A percentile compares a stretch with the other conserved stretches of the same genome.
These are phyloP conservation scores for Rosa multiflora DNA, from an alignment of 306 rosid genomes.

Conservation along the genomic window DNA sequence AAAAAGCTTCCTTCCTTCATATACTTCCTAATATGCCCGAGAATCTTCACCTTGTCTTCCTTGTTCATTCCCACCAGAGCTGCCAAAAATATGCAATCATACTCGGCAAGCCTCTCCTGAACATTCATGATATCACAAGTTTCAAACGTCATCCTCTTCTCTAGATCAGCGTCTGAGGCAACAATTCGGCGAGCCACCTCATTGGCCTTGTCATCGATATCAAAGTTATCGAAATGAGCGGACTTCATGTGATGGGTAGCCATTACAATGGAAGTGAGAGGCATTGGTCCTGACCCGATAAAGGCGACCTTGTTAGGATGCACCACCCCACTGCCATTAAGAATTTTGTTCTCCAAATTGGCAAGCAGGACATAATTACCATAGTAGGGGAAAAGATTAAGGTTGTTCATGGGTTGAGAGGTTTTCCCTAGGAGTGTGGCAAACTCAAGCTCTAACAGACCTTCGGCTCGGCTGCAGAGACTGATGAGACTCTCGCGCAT, in stretches of 20 bases:
- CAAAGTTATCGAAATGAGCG: slow-evolving; percentile 64
- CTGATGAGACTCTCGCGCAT: slow-evolving; percentile 60
- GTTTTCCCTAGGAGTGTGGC: slow-evolving; percentile 46
- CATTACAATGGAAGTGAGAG: slow-evolving; percentile 65
- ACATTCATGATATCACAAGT: slow-evolving; percentile 53
- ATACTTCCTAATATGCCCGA: too few species aligned
- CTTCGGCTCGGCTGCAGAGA: slow-evolving; percentile 60
- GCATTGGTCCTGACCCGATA: slow-evolving; percentile 86
- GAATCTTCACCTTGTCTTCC: too few species aligned
- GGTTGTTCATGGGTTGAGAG: slow-evolving; percentile 45
- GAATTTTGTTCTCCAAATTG: slow-evolving; percentile 46
- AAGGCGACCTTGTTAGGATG: slow-evolving; percentile 58
- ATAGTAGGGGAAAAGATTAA: slow-evolving; percentile 65
- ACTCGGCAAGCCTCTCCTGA: slow-evolving; percentile 50
- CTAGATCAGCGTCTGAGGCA: slow-evolving; percentile 47
- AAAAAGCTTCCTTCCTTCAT: too few species aligned
- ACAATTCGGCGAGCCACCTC: slow-evolving; percentile 50
- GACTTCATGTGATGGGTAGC: slow-evolving; percentile 60
- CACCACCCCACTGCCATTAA: slow-evolving; percentile 42
- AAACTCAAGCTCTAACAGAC: slow-evolving; percentile 68
- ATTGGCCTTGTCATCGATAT: slow-evolving; percentile 59
- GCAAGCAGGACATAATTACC: slow-evolving; percentile 65
- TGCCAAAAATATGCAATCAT: too few species aligned
- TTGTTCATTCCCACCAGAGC: too few species aligned
- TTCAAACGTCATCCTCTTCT: slow-evolving; percentile 72